Evolutionary conservation across 805 yeast species (phyloP), one percentile per base, ranked within the genome.

Genomic region (Cyberlindnera japonica): DNA sequence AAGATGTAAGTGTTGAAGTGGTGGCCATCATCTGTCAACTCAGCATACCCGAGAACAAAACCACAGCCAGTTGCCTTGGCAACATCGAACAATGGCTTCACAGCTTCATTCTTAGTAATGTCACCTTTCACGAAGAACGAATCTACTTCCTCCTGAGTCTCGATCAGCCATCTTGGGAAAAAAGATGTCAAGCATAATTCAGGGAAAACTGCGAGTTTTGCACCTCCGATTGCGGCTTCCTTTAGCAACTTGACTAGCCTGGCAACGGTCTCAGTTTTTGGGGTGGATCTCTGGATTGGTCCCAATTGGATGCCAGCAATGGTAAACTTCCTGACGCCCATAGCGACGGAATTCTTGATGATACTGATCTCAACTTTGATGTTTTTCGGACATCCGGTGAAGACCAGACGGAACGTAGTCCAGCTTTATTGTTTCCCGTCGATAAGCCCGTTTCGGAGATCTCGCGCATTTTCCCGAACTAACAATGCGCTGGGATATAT

Each of bases 41-140:
- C 69, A 23, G 68, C 69, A 35, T 63, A 65, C 0, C 69, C 69
- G 15, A 65, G 51, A 9, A 56, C 55, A 36, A 65, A 61, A 0
- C 67, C 68, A 33, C 60, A 55, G 20, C 47, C 45, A 39, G 45
- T 37, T 22, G 51, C 51, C 36, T 48, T 55, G 16, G 68, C 67
- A 14, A 52, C 51, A 25, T 58, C 63, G 35, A 65, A 62, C 30
- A 65, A 50, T 17, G 65, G 63, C 34, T 55, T 57, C 13, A 58
- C 43, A 2, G 46, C 21, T 20, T 47, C 57, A 22, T 49, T 55
- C 36, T 53, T 36, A 13, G 62, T 47, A 32, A 65, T 53, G 36
- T 65, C 67, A 13, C 68, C 67, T 25, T 50, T 54, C 41, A 64
- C 69, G 34, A 64, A 65, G 41, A 48, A 65, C 3, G 50, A 44